Base-by-base conservation (phyloP, 805 yeast species). In the Komagataella phaffii region DNA sequence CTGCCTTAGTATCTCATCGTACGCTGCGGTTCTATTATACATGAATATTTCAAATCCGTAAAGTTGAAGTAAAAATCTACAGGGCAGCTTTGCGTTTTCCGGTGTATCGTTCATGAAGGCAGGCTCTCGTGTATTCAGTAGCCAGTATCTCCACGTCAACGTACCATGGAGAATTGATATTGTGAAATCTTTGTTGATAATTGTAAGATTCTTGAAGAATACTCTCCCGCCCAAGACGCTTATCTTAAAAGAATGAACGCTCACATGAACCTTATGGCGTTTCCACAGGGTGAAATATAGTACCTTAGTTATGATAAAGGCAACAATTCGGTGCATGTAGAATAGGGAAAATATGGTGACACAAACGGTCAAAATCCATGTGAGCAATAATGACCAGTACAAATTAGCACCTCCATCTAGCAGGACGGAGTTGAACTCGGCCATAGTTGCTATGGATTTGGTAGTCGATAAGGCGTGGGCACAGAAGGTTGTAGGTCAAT, bases 121-220 rank as follows among this genome's bases (percentile, higher is more conserved):
- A 3, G 40, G 14, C 40, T 24, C 47, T 51, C 80, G 63, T 10
- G 75, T 70, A 36, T 66, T 57, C 3, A 70, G 67, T 50, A 88
- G 69, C 98, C 98, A 93, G 64, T 88, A 91, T 54, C 95, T 67
- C 98, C 98, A 93, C 0, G 95, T 86, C 24, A 91, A 61, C 58
- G 80, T 78, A 1, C 91, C 85, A 54, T 83, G 81, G 24, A 86
- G 74, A 1, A 86, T 72, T 7, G 88, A 77, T 1, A 88, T 61
- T 2, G 95, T 80, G 54, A 80, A 80, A 65, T 90, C 84, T 49
- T 79, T 72, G n/a, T 88, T 85, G 5, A 86, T 77, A 10, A 87
- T 71, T 3, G 85, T 77, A 17, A 90, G 61, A 63, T 89, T 88
- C 57, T 83, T 85, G 60, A 89, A 80, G 61, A 86, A 79, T 7